Conservation (phyloP, 2,329 filamentous ascomycete species). For the Scedosporium minutisporum region DNA sequence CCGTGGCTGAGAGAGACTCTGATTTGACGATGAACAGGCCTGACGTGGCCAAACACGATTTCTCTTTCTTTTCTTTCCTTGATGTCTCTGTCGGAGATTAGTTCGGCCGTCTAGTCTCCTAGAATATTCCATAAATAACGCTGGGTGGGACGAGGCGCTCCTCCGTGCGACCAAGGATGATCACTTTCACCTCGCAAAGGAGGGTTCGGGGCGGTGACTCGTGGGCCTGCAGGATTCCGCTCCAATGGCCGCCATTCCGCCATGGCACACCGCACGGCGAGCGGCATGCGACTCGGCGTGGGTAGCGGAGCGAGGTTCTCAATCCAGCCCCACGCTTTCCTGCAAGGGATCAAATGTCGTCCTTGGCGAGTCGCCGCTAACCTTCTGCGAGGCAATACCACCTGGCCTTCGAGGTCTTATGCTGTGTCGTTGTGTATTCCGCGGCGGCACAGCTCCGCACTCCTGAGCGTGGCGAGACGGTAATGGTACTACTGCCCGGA, state of each 20-base stretch:
- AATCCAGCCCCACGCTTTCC: too few species aligned
- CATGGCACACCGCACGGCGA: not conserved
- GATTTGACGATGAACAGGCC: too few species aligned
- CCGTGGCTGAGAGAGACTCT: too few species aligned
- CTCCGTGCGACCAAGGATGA: not conserved
- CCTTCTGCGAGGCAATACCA: not conserved
- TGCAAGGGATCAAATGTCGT: too few species aligned
- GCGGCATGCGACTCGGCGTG: not conserved
- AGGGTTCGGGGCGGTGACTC: not conserved
- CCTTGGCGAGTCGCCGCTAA: not conserved
- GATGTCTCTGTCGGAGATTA: too few species aligned
- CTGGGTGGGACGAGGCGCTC: not conserved
- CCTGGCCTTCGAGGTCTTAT: not conserved
- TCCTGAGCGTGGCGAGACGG: not conserved
- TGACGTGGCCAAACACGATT: too few species aligned
- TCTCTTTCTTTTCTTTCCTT: too few species aligned
- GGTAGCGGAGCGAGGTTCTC: too few species aligned
- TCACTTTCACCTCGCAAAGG: not conserved
- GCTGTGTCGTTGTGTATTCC: not conserved
- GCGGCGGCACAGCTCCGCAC: not conserved
- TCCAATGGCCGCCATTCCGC: not conserved
- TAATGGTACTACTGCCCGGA: not conserved
- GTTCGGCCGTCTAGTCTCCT: too few species aligned
- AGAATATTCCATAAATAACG: not conserved
- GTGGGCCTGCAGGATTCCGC: not conserved